phyloP scores from a whole-genome alignment of 345 rosid species.

The Physaria fendleri region DNA sequence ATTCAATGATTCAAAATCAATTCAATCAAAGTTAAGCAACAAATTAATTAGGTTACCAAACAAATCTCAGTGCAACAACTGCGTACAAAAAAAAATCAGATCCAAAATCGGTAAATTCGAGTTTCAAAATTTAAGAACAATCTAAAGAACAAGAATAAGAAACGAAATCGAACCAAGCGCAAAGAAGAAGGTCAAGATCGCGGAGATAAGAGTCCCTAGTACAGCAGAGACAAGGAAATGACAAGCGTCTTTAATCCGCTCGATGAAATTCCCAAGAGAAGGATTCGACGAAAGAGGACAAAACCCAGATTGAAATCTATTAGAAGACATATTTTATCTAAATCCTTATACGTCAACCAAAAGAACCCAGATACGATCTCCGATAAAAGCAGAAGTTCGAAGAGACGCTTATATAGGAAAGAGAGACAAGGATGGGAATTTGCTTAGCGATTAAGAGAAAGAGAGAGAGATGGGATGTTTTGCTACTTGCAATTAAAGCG shows the following conservation, averaged over 20 bases:
- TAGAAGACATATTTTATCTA: neutral
- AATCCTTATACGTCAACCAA: neutral
- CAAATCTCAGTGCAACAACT: too few relatives aligned
- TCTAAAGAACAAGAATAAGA: neutral
- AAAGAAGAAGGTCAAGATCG: slow-evolving; percentile 94
- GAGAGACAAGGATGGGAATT: slow-evolving; percentile 1
- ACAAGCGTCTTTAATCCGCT: slow-evolving; percentile 55
- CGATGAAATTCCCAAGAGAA: slow-evolving; percentile 44
- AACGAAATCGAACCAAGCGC: slow-evolving; percentile 63
- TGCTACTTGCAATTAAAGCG: slow-evolving; percentile 59
- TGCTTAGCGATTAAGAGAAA: slow-evolving; percentile 40
- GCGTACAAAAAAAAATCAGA: neutral
- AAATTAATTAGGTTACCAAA: too few relatives aligned
- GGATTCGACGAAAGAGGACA: slow-evolving; percentile 34
- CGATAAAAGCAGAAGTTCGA: slow-evolving; percentile 8
- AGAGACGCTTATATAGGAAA: slow-evolving; percentile 16
- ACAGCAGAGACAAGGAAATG: slow-evolving; percentile 68
- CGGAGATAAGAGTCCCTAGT: slow-evolving; percentile 78
- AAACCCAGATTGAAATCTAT: slow-evolving; percentile 42
- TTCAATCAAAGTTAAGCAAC: too few relatives aligned
- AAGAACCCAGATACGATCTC: slow-evolving; percentile 12
- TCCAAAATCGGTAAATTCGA: neutral
- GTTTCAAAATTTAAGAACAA: neutral
- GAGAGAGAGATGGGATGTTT: slow-evolving; percentile 21
- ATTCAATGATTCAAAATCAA: too few relatives aligned